A percentile compares a stretch with the other conserved stretches of the same genome.
phyloP scores from a whole-genome alignment of 2,329 filamentous ascomycete species.

The Endocalyx cinctus region DNA sequence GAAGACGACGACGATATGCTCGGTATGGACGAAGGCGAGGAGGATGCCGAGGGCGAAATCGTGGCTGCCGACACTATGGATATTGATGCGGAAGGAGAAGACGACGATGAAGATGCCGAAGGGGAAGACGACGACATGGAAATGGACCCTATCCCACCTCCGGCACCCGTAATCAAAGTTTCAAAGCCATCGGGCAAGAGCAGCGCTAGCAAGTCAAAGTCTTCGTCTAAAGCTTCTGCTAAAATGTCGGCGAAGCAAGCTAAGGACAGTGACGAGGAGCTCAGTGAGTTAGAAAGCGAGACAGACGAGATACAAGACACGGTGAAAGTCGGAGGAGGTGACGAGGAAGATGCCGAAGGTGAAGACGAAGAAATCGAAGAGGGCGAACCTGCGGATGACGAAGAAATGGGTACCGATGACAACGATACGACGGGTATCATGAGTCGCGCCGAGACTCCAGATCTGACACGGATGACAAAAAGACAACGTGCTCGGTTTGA shows the following conservation, averaged over 20 bases:
- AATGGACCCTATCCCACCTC: constrained; percentile 27
- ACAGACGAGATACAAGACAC: constrained; percentile 42
- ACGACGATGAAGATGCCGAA: constrained; percentile 40
- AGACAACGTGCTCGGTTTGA: constrained; percentile 57
- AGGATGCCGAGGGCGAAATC: constrained; percentile 29
- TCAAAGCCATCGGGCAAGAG: constrained; percentile 33
- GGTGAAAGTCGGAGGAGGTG: constrained; percentile 34
- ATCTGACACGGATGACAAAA: constrained; percentile 57
- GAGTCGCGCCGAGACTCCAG: constrained; percentile 46
- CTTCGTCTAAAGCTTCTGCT: constrained; percentile 18
- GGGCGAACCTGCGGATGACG: constrained; percentile 29
- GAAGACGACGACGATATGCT: constrained; percentile 33
- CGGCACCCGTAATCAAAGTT: constrained; percentile 44
- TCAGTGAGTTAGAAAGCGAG: constrained; percentile 53
- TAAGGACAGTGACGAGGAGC: constrained; percentile 48
- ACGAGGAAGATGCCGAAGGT: constrained; percentile 36
- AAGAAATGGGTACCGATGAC: constrained; percentile 38
- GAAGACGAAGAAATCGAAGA: constrained; percentile 44
- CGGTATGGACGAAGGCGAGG: constrained; percentile 33
- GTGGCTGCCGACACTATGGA: constrained; percentile 33
- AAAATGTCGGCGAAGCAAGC: constrained; percentile 18
- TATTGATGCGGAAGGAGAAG: constrained; percentile 40
- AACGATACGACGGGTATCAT: too few species aligned
- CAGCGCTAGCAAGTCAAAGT: not conserved
- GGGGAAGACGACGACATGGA: constrained; percentile 50